Evolutionary conservation across 805 yeast genomes (phyloP).

Genomic region (Zygosaccharomyces kombuchaensis): DNA sequence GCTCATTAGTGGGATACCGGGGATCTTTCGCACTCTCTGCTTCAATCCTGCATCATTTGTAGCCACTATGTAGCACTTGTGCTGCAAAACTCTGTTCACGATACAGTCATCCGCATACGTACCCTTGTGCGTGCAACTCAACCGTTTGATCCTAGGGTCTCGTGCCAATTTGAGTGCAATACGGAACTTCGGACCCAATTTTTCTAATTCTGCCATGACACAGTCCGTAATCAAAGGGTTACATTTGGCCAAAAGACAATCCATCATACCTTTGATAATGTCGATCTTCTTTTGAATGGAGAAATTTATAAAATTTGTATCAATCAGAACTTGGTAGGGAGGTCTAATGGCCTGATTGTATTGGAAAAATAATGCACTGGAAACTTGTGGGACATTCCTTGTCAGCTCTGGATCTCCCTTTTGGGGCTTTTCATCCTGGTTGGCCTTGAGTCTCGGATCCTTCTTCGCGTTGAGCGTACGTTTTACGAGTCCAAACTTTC

Average conservation of each 20-base stretch:
- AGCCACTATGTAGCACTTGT: constrained; percentile 95
- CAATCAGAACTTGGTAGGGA: constrained; percentile 94
- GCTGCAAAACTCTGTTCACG: constrained; percentile 89
- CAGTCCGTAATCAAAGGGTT: constrained; percentile 95
- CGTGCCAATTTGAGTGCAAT: constrained; percentile 90
- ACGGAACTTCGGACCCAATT: constrained; percentile 89
- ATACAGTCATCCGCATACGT: constrained; percentile 98
- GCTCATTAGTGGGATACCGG: constrained; percentile 95
- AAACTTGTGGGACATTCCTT: constrained; percentile 81
- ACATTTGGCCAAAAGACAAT: constrained; percentile 87
- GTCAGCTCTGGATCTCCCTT: constrained; percentile 74
- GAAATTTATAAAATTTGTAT: constrained; percentile 95
- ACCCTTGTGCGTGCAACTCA: constrained; percentile 89
- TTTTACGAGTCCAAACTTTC: constrained; percentile 93
- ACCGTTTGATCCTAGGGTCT: constrained; percentile 84
- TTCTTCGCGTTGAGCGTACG: constrained; percentile 65
- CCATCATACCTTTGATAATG: constrained; percentile 96
- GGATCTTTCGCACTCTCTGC: constrained; percentile 89
- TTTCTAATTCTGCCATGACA: constrained; percentile 96
- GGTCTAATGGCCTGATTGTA: constrained; percentile 92
- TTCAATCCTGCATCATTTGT: constrained; percentile 97
- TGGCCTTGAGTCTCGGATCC: constrained; percentile 54
- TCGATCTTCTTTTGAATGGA: constrained; percentile 95
- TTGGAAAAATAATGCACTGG: constrained; percentile 92
- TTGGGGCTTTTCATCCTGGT: constrained; percentile 37